Conservation (phyloP, 2,329 filamentous ascomycete genomes). For the Cordyceps farinosa region DNA sequence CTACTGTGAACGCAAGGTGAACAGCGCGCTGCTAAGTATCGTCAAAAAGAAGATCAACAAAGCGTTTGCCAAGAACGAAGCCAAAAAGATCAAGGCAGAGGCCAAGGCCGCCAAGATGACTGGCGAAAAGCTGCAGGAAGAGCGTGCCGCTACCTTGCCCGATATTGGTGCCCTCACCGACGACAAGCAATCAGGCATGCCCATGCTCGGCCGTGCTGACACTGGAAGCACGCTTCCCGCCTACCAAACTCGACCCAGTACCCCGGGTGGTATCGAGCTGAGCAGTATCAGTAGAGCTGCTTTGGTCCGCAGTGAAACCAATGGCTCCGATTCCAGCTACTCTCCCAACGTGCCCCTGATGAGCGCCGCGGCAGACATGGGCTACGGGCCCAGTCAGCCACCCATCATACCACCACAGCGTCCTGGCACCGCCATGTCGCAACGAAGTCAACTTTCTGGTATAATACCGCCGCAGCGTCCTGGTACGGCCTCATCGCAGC, state of each 20-base stretch:
- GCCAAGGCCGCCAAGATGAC: slow-evolving; percentile 50
- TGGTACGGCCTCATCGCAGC: slow-evolving; percentile 36
- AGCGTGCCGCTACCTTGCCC: slow-evolving; percentile 66
- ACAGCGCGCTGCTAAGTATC: slow-evolving; percentile 77
- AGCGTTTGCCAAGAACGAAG: slow-evolving; percentile 75
- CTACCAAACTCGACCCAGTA: slow-evolving; percentile 59
- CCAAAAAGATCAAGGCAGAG: slow-evolving; percentile 51
- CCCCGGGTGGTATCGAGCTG: slow-evolving; percentile 51
- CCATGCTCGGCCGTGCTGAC: slow-evolving; percentile 56
- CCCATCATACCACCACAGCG: slow-evolving; percentile 30
- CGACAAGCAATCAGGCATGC: slow-evolving; percentile 55
- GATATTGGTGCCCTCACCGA: slow-evolving; percentile 35
- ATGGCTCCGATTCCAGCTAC: slow-evolving; percentile 57
- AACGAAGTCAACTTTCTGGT: slow-evolving; percentile 24
- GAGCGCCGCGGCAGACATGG: slow-evolving; percentile 58
- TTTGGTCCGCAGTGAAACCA: slow-evolving; percentile 49
- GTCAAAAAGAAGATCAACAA: slow-evolving; percentile 85
- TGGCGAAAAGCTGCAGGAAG: slow-evolving; percentile 46
- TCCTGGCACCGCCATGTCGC: slow-evolving; percentile 36
- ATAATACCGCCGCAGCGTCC: slow-evolving; percentile 27
- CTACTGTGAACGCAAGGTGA: slow-evolving; percentile 91
- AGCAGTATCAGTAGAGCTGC: slow-evolving; percentile 48
- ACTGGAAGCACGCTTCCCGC: slow-evolving; percentile 59
- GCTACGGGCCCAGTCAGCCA: slow-evolving; percentile 42
- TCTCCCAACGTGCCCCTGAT: slow-evolving; percentile 62